Percentiles rank a stretch among this genome's conserved stretches.
These are phyloP conservation scores for Albifimbria verrucaria DNA, from an alignment of 2,329 filamentous ascomycete genomes.

Conservation along the genomic window DNA sequence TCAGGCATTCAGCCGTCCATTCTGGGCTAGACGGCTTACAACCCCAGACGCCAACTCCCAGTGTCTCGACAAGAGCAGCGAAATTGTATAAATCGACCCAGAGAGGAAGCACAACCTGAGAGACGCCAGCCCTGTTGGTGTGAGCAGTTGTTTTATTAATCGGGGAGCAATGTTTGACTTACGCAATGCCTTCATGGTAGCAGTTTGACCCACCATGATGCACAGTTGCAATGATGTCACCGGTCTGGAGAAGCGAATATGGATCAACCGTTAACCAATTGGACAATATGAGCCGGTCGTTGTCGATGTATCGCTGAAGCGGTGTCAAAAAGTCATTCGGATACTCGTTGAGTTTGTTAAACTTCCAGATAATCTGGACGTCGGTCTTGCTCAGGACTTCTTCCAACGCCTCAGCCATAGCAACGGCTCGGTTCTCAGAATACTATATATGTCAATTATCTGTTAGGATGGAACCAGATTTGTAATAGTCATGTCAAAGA, in stretches of 20 bases:
- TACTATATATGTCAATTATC: not conserved
- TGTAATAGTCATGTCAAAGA: not conserved
- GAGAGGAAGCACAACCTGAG: conserved; percentile 40
- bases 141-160: conserved; percentile 1
- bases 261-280: conserved; percentile 23
- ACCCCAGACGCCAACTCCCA: conserved; percentile 39
- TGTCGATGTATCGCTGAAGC: not conserved
- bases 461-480: no score
- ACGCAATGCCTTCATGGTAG: conserved; percentile 40
- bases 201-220: conserved; percentile 33
- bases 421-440: not conserved
- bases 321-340: conserved; percentile 5
- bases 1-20: conserved; percentile 21
- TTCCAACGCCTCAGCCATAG: conserved; percentile 18
- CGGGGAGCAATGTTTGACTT: conserved; percentile 10
- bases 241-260: conserved; percentile 24
- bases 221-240: conserved; percentile 24
- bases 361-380: conserved; percentile 26
- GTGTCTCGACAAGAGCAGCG: conserved; percentile 36
- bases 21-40: conserved; percentile 30
- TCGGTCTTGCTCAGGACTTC: conserved; percentile 10
- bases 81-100: conserved; percentile 46
- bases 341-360: conserved; percentile 10
- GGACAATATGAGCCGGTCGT: not conserved
- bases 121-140: conserved; percentile 32